Evolutionary conservation across 176 grass and related monocot genomes (phyloP), one percentile per base, ranked within the genome.

Genomic region (Areca catechu): DNA sequence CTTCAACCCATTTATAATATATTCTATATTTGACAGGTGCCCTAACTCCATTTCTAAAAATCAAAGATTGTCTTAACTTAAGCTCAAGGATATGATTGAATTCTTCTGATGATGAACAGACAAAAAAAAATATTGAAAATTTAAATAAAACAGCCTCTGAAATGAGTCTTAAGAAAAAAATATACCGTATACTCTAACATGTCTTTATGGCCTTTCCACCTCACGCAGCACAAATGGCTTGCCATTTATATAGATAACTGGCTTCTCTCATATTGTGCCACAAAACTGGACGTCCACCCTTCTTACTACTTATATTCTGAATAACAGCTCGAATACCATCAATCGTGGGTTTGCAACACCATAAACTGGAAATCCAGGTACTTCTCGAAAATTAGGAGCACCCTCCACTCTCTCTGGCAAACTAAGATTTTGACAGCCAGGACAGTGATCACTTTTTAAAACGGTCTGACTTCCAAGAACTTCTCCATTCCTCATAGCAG

Each of bases 261-360:
- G 93, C 63, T 92, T 97, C 93, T 73, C 93, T 88, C 93, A 97
- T 97, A 65, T 97, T 97, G 74, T 97, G 93, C 93, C 93, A 97
- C 52, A 97, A 71, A 73, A 97, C 75, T 9, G 87, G 78, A 9
- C 78, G 58, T n/a, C 84, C 79, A 71, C 87, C 93, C 57, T 97
- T 91, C 74, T 73, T 91, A 66, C 81, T 79, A 81, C 78, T 83
- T 58, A 92, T 75, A 12, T 76, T 67, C 69, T 83, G 81, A 57
- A 97, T 78, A 66, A 97, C 93, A 65, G 81, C 77, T 52, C 75
- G 77, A 75, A 97, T 92, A 43, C 93, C 93, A 75, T 97, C 87
- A 55, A 88, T 54, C 7, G 93, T 97, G 57, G 93, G 53, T 97
- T 97, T 67, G 93, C 93, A 70, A 97, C 93, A 90, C 93, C 93